Base-by-base conservation (phyloP, 352 stramenopile species). In the Pythium monospermum region DNA sequence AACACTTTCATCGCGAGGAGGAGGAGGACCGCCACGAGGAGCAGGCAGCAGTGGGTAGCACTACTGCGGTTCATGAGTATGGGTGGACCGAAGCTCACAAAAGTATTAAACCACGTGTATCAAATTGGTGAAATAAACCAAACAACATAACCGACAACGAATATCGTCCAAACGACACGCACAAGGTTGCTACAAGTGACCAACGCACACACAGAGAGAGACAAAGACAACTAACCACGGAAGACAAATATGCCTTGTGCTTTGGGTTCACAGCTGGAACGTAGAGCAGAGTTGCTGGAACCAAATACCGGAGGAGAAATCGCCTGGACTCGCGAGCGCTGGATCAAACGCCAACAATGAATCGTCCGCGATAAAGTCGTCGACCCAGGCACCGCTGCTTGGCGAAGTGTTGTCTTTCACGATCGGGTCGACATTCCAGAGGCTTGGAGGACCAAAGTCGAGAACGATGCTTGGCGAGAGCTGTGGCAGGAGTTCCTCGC, bases 301-400 rank as follows among this genome's bases (percentile, higher is more conserved):
- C 51, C 51, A 58, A 7, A 33, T n/a, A 10, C 58, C 51, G 6
- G 31, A 10, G 4, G 46, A 31, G 18, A 66, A 27, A 23, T 66
- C 51, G 47, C 19, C 30, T 11, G 35, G 26, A 19, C 26, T 31
- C 33, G 56, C 36, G 28, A 58, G 10, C 10, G 39, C 18, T 1
- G 31, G 49, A 35, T 65, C 57, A 22, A 55, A 40, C 18, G 38
- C 19, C 5, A 61, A 23, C 28, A 51, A 16, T 21, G 64, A 51
- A 16, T 80, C 71, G n/a, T 71, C 55, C 6, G 59, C 41, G 15
- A 85, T 41, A 15, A 83, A 69, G 23, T 65, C 64, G 15, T 84
- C 73, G 1, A 55, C 61, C 73, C 67, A 84, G n/a, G 70, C 30
- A 53, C 15, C 71, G 64, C 19, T 23, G 45, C 15, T 62, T 36